phyloP scores from a whole-genome alignment of 352 stramenopile genomes.

The Pythium dissotocum region DNA sequence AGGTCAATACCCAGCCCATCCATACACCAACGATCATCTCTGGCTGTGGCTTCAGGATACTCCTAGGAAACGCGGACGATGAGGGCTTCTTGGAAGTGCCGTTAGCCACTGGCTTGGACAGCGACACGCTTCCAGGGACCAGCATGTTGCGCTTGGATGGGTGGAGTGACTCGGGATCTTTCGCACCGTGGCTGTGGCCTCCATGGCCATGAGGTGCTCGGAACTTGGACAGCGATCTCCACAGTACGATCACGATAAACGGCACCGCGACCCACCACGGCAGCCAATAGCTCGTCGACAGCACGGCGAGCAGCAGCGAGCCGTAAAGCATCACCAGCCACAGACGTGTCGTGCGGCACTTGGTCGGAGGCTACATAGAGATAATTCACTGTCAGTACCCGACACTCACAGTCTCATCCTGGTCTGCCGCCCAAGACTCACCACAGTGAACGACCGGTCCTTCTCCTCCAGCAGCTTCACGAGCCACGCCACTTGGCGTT shows the following conservation, averaged over 20 bases:
- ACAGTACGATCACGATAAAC: slow-evolving; percentile 55
- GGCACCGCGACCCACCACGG: slow-evolving; percentile 71
- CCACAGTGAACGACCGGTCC: slow-evolving; percentile 34
- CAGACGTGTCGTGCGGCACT: slow-evolving; percentile 53
- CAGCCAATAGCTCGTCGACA: slow-evolving; percentile 65
- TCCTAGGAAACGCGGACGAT: slow-evolving; percentile 18
- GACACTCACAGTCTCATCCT: not conserved
- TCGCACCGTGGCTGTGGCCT: slow-evolving; percentile 32
- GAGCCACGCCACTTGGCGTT: slow-evolving; percentile 44
- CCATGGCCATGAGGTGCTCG: slow-evolving; percentile 48
- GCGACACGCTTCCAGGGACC: slow-evolving; percentile 7
- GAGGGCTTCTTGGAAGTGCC: slow-evolving; percentile 2
- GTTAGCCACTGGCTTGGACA: slow-evolving; percentile 12
- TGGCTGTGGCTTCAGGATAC: slow-evolving; percentile 46
- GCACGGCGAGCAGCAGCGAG: slow-evolving; percentile 43
- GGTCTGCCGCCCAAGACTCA: not conserved
- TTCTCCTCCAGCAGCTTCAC: slow-evolving; percentile 46
- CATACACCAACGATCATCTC: slow-evolving; percentile 82
- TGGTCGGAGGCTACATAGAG: slow-evolving; percentile 38
- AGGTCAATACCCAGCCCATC: slow-evolving; percentile 70
- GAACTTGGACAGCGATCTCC: slow-evolving; percentile 45
- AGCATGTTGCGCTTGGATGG: slow-evolving; percentile 19
- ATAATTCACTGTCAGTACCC: not conserved
- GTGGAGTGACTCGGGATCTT: slow-evolving; percentile 43
- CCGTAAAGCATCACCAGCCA: slow-evolving; percentile 55